Evolutionary conservation across 177 flowering plant genomes (phyloP).

Genomic region (Telopea speciosissima): DNA sequence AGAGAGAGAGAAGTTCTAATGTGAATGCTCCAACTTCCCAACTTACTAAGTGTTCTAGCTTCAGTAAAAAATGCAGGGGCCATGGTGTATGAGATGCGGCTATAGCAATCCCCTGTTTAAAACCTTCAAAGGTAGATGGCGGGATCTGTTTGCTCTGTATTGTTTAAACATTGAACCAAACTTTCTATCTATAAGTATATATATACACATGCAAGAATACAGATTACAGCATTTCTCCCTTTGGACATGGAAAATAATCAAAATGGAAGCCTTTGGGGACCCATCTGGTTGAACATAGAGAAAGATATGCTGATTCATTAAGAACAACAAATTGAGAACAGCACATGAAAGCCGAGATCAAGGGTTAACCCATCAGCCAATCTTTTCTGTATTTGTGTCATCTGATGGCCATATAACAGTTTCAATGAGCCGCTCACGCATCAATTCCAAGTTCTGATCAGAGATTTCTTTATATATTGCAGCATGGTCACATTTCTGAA

Average conservation of each 20-base stretch:
- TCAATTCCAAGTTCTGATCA: conserved; percentile 80
- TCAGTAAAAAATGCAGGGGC: too few species aligned
- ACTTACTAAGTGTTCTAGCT: too few species aligned
- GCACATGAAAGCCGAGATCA: background rate
- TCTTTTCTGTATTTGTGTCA: conserved; percentile 53
- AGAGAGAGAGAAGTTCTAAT: too few species aligned
- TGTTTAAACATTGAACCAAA: too few species aligned
- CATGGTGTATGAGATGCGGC: too few species aligned
- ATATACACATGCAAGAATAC: background rate
- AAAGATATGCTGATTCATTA: background rate
- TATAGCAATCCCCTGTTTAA: too few species aligned
- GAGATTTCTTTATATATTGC: conserved; percentile 52
- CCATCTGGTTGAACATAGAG: background rate
- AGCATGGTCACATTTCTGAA: conserved; percentile 36
- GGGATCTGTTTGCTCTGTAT: too few species aligned
- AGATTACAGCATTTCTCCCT: conserved; percentile 6
- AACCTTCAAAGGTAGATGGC: too few species aligned
- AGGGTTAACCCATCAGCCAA: conserved; percentile 33
- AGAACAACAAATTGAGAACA: background rate
- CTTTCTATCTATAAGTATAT: background rate
- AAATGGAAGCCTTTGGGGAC: conserved; percentile 9
- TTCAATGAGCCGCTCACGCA: conserved; percentile 85
- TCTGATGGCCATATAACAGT: conserved; percentile 37
- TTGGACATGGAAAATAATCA: conserved; percentile 21
- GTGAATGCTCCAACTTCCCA: too few species aligned